Conservation (phyloP, 2,329 filamentous ascomycete genomes). For the Calonectria pseudoreteaudii region DNA sequence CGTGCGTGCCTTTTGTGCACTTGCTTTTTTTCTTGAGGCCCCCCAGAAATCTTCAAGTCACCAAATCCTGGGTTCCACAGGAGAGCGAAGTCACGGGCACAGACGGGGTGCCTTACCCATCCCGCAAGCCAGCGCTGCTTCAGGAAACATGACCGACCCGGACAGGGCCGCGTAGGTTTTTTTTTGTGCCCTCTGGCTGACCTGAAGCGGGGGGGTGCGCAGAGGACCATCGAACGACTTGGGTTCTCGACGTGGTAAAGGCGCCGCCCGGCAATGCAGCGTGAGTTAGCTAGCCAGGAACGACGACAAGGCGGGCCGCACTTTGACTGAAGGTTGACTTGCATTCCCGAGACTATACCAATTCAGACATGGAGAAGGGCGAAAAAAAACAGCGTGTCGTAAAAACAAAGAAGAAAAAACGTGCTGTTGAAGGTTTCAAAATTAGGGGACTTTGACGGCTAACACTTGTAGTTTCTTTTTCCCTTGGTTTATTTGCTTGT, state of each 20-base stretch:
- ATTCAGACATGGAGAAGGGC: not conserved
- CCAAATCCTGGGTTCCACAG: conserved; percentile 19
- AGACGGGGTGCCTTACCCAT: conserved; percentile 11
- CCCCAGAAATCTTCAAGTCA: conserved; percentile 7
- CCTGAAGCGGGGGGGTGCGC: not conserved
- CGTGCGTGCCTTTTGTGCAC: not conserved
- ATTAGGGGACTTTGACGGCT: not conserved
- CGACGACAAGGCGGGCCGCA: not conserved
- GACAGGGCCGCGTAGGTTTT: conserved; percentile 2
- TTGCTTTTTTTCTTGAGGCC: conserved; percentile 15
- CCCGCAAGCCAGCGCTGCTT: conserved; percentile 24
- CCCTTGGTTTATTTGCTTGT: not conserved
- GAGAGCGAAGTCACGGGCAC: conserved; percentile 16
- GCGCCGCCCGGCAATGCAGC: conserved; percentile 6
- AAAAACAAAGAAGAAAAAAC: not conserved
- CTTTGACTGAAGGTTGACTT: conserved; percentile 19
- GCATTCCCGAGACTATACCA: conserved; percentile 24
- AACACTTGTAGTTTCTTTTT: not conserved
- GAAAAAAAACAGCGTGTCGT: not conserved
- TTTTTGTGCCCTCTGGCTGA: not conserved
- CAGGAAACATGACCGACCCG: conserved; percentile 18
- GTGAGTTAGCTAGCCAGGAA: not conserved
- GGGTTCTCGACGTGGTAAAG: conserved; percentile 12
- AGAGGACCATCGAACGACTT: conserved; percentile 15
- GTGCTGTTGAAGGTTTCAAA: conserved; percentile 13